Evolutionary conservation across 129 eudicot genomes (phyloP).

Genomic region (Flaveria brownii): DNA sequence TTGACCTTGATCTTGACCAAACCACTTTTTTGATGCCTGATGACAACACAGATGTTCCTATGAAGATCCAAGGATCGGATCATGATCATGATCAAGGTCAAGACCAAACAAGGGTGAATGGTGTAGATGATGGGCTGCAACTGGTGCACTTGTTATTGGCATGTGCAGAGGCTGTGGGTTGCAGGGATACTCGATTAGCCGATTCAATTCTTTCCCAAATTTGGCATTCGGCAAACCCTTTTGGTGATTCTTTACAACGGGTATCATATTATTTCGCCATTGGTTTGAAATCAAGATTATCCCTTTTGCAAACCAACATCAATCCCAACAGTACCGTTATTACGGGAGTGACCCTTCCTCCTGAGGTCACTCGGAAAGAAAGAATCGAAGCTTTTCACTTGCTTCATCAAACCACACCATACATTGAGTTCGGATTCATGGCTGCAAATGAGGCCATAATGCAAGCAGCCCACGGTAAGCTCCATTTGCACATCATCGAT

Average conservation of each 20-base stretch:
- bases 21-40: constrained; percentile 28
- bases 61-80: constrained; percentile 38
- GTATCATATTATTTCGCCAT: constrained; percentile 61
- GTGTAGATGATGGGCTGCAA: constrained; percentile 64
- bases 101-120: constrained; percentile 33
- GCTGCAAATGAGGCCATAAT: constrained; percentile 70
- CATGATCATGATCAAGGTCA: constrained; percentile 18
- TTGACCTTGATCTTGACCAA: constrained; percentile 23
- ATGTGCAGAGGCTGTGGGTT: constrained; percentile 81
- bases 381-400: constrained; percentile 53
- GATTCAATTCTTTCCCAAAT: constrained; percentile 51
- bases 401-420: constrained; percentile 66
- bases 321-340: constrained; percentile 42
- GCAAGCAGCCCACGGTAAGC: constrained; percentile 46
- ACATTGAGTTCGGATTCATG: constrained; percentile 52
- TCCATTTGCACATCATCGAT: constrained; percentile 54
- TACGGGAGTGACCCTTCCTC: constrained; percentile 10
- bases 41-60: constrained; percentile 32
- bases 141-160: constrained; percentile 64
- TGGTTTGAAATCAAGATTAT: constrained; percentile 56
- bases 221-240: constrained; percentile 49
- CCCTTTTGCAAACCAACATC: constrained; percentile 44
- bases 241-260: constrained; percentile 67
- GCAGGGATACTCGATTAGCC: constrained; percentile 65
- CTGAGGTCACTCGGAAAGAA: constrained; percentile 38